phyloP scores from a whole-genome alignment of 768 basidiomycete genomes.

The Xerocomellus intermedius region DNA sequence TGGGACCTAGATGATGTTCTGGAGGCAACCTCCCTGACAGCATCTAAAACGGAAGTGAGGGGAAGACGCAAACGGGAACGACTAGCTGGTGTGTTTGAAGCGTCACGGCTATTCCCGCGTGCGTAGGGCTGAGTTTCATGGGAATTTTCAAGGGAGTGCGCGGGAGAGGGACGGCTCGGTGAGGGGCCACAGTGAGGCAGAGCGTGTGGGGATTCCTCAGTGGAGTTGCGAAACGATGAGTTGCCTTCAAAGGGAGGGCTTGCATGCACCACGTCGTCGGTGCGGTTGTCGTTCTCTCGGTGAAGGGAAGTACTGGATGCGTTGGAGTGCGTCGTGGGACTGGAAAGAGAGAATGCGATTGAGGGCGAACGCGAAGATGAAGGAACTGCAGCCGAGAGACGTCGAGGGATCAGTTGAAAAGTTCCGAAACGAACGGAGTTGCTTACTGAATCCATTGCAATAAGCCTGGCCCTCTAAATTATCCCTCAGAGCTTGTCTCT shows the following conservation, averaged over 20 bases:
- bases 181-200: not conserved
- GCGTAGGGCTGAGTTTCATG: not conserved
- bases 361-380: not conserved
- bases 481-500: slow-evolving; percentile 14
- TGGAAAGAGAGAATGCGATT: not conserved
- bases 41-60: slow-evolving; percentile 15
- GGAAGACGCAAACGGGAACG: slow-evolving; percentile 21
- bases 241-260: not conserved
- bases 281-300: not conserved
- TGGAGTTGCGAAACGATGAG: slow-evolving; percentile 33
- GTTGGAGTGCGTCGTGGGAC: not conserved
- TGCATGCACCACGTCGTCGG: not conserved
- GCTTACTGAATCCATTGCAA: not conserved
- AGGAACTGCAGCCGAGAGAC: not conserved
- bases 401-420: not conserved
- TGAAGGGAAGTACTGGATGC: slow-evolving; percentile 7
- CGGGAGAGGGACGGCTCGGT: not conserved
- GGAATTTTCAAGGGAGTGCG: slow-evolving; percentile 3
- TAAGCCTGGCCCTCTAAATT: slow-evolving; percentile 2
- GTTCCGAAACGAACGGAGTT: not conserved
- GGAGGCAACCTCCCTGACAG: slow-evolving; percentile 20
- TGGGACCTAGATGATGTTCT: slow-evolving; percentile 12
- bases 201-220: slow-evolving; percentile 18
- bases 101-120: not conserved
- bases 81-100: not conserved